phyloP scores from a whole-genome alignment of 192 early-diverging fungal species.

The Globomyces pollinis-pini region DNA sequence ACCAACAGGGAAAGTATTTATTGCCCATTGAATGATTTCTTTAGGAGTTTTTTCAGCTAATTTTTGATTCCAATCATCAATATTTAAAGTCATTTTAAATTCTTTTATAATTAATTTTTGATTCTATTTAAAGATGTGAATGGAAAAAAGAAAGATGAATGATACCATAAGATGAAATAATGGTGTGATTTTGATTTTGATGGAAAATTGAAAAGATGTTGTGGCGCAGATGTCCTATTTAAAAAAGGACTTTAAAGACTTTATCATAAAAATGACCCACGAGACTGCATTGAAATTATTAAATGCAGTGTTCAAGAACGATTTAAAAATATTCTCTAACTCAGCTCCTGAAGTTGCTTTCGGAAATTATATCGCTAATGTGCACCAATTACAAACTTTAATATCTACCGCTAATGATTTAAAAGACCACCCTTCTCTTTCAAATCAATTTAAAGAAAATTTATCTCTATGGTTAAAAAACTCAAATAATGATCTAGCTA shows the following conservation, averaged over 20 bases:
- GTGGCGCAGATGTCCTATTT: too few species aligned
- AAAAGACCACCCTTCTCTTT: background rate
- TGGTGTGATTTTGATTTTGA: too few species aligned
- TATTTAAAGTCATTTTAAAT: too few species aligned
- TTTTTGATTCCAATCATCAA: background rate
- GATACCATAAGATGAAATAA: too few species aligned
- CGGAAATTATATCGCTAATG: background rate
- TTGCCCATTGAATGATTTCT: slow-evolving; percentile 84
- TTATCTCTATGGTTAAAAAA: background rate
- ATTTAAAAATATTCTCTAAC: background rate
- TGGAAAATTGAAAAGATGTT: too few species aligned
- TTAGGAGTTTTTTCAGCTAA: slow-evolving; percentile 37
- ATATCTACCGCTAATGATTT: background rate
- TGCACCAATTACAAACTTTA: background rate
- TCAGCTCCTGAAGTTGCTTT: slow-evolving; percentile 6
- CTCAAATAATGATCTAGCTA: background rate
- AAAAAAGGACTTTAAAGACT: too few species aligned
- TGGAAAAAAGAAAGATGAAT: too few species aligned
- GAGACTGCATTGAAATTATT: too few species aligned
- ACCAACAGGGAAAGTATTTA: slow-evolving; percentile 57
- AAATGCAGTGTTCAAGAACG: background rate
- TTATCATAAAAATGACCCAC: too few species aligned
- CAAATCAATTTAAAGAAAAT: background rate
- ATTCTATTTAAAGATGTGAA: too few species aligned
- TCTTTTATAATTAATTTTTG: too few species aligned